Conservation (phyloP, 306 rosid genomes). For the Leucaena leucocephala region DNA sequence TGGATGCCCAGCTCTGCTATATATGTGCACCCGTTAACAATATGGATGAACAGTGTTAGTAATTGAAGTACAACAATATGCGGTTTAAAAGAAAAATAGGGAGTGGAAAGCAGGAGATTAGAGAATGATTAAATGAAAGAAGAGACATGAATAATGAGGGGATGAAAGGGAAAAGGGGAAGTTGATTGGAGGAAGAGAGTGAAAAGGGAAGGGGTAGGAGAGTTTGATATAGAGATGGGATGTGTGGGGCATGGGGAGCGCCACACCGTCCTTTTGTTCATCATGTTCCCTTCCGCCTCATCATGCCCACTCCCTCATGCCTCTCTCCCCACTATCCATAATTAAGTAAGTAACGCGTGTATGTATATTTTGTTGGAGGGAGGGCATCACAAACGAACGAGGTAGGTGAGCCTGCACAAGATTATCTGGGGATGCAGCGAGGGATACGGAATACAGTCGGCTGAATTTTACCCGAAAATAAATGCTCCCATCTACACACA, state of each 20-base stretch:
- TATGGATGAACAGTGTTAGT: not conserved
- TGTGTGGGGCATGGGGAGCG: conserved; percentile 33
- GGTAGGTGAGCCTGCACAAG: not conserved
- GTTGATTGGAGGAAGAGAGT: not conserved
- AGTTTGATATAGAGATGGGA: not conserved
- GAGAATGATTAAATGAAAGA: not conserved
- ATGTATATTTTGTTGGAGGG: too few species aligned
- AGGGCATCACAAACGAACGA: not conserved
- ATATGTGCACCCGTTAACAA: too few species aligned
- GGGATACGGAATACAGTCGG: not conserved
- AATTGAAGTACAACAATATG: not conserved
- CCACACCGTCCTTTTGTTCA: conserved; percentile 43
- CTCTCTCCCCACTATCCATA: not conserved
- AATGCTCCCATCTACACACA: not conserved
- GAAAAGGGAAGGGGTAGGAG: not conserved
- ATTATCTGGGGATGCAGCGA: not conserved
- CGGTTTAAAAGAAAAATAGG: not conserved
- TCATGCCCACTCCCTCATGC: conserved; percentile 43
- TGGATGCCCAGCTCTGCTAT: not conserved
- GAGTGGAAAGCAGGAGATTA: not conserved
- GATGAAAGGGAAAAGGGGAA: not conserved
- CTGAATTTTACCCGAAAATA: too few species aligned
- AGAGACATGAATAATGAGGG: not conserved
- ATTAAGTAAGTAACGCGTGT: too few species aligned
- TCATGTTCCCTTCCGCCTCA: conserved; percentile 41